Evolutionary conservation across 129 eudicot species (phyloP).

Genomic region (Flaveria robusta): DNA sequence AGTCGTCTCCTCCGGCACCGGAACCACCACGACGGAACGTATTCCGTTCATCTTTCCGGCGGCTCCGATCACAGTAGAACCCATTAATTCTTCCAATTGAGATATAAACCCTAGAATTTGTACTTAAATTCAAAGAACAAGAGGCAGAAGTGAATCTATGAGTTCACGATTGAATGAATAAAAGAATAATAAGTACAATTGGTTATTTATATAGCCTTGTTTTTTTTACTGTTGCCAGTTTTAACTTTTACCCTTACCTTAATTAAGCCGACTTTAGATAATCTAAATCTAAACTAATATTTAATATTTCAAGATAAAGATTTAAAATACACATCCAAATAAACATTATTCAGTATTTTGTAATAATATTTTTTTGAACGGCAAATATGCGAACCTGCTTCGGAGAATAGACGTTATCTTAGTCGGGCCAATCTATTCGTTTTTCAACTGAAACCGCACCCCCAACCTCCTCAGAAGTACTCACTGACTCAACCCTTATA

Average conservation of each 20-base stretch:
- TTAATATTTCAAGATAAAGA: too few relatives aligned
- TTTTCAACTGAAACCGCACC: too few relatives aligned
- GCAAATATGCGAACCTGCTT: too few relatives aligned
- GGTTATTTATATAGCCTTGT: background rate
- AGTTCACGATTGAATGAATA: background rate
- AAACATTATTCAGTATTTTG: too few relatives aligned
- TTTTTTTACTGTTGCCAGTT: background rate
- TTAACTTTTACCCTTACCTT: background rate
- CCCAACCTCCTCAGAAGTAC: too few relatives aligned
- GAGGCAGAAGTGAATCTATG: background rate
- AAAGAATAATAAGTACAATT: background rate
- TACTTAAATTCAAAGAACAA: background rate
- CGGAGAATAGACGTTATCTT: too few relatives aligned
- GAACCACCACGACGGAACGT: constrained; percentile 10
- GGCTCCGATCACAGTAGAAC: background rate
- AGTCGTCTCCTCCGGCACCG: constrained; percentile 23
- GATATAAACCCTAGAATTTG: background rate
- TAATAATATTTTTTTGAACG: too few relatives aligned
- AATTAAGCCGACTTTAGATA: background rate
- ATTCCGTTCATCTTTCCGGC: constrained; percentile 42
- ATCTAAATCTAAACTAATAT: background rate
- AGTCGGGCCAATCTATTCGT: too few relatives aligned
- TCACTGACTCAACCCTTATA: too few relatives aligned
- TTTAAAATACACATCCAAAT: too few relatives aligned
- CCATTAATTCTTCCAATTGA: too few relatives aligned